Conservation (phyloP, 2,329 filamentous ascomycete genomes). For the Pseudogymnoascus sp. region DNA sequence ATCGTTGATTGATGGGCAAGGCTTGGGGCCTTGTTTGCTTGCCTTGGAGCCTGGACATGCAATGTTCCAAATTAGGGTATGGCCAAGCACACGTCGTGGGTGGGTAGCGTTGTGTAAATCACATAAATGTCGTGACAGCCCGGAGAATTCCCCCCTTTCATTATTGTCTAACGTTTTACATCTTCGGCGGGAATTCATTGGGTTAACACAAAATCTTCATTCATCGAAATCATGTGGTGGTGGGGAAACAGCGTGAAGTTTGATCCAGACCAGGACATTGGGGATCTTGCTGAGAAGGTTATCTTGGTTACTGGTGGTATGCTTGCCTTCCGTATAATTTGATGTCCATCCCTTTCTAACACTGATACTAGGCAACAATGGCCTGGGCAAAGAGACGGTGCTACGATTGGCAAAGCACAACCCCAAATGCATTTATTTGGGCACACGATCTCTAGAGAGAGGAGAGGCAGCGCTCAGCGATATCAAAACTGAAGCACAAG, state of each 20-base stretch:
- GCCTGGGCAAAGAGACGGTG: constrained; percentile 1
- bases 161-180: neutral
- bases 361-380: neutral
- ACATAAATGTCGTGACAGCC: neutral
- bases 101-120: neutral
- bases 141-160: neutral
- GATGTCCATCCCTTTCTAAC: neutral
- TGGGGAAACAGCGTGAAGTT: constrained; percentile 18
- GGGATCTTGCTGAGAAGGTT: constrained; percentile 32
- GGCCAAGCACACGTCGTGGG: neutral
- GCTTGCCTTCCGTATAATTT: constrained; percentile 16
- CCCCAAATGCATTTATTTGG: constrained; percentile 28
- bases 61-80: neutral
- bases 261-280: constrained; percentile 30
- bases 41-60: neutral
- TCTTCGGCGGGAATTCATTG: neutral
- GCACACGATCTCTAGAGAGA: constrained; percentile 33
- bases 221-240: neutral
- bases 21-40: neutral
- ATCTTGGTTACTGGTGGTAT: constrained; percentile 40
- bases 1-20: neutral
- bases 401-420: neutral
- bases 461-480: constrained; percentile 30
- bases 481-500: constrained; percentile 25
- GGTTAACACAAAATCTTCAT: neutral